Base-by-base conservation (phyloP, 176 grass and related monocot species). In the Triticum monococcum region DNA sequence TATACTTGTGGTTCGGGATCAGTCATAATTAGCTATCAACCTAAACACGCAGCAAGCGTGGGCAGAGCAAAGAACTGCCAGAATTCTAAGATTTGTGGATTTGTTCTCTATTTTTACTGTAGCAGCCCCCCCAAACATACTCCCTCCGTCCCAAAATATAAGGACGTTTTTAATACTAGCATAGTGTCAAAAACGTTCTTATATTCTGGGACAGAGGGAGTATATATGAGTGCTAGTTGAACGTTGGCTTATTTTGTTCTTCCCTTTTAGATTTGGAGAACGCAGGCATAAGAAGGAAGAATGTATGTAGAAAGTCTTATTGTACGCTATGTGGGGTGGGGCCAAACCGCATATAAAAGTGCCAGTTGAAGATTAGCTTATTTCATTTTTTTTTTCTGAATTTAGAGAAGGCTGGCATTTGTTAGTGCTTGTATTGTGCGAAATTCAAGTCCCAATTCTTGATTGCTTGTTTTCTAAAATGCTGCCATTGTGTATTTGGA, bases 391-490 rank as follows among this genome's bases (percentile, higher is more conserved):
- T 17, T 28, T 41, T 75, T 68, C 14, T 57, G 57, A 43, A 66
- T 66, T 56, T 67, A 67, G 66, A 68, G 18, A 79, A 25, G 12
- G 26, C n/a, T 86, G n/a, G 7, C 11, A 57, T 48, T 78, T 70
- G 4, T 0, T 20, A 52, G 8, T 79, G 11, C 41, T 56, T 79
- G 18, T 59, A 65, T 71, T 3, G 6, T 75, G 12, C 32, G 18
- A 65, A 11, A 33, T 85, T 13, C 8, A 40, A 52, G 65, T 26
- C 9, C 22, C 6, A 69, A 1, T 64, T 57, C 82, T 56, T 43
- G 68, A 50, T 75, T 17, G 72, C 18, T 40, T 79, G 28, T 2
- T 65, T 72, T 60, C 45, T 33, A 23, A 60, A 75, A 79, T 87
- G 20, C 2, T 79, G 10, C 3, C 12, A 30, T 60, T 76, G 48